A percentile compares a stretch with the other conserved stretches of the same genome.
Evolutionary conservation across 1,139 yeast genomes (phyloP).

Genomic region (Yamadazyma conglobata): DNA sequence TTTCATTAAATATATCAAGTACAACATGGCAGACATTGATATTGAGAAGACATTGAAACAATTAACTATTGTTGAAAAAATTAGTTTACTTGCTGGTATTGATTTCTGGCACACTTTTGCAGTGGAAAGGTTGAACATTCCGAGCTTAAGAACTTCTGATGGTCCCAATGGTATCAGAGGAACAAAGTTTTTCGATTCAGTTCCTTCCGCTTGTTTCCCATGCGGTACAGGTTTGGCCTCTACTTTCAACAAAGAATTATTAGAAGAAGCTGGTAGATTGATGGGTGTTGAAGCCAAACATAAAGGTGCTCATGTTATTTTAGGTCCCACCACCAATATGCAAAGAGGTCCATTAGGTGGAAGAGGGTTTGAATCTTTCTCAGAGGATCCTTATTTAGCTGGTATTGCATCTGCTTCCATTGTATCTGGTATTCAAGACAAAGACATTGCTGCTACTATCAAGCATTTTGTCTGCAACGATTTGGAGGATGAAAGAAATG

Average conservation of each 20-base stretch:
- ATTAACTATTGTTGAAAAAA: slow-evolving; percentile 47
- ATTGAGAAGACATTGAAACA: slow-evolving; percentile 40
- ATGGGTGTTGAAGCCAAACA: slow-evolving; percentile 32
- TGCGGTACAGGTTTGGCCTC: slow-evolving; percentile 47
- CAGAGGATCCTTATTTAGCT: slow-evolving; percentile 33
- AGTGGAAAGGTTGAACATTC: slow-evolving; percentile 41
- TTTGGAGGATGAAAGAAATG: slow-evolving; percentile 52
- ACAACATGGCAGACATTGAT: slow-evolving; percentile 19
- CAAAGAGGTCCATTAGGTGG: slow-evolving; percentile 36
- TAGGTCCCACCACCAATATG: slow-evolving; percentile 35
- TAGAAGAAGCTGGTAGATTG: slow-evolving; percentile 27
- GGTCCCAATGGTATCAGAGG: slow-evolving; percentile 38
- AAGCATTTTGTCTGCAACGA: slow-evolving; percentile 63
- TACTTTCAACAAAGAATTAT: slow-evolving; percentile 27
- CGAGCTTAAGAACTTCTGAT: slow-evolving; percentile 26
- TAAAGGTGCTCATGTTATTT: slow-evolving; percentile 30
- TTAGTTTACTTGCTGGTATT: slow-evolving; percentile 43
- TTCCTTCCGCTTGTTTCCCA: slow-evolving; percentile 34
- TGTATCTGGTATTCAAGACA: slow-evolving; percentile 29
- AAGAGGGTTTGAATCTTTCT: slow-evolving; percentile 32
- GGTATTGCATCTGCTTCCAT: slow-evolving; percentile 28
- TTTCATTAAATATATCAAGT: not conserved
- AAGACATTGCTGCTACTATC: slow-evolving; percentile 50
- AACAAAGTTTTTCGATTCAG: slow-evolving; percentile 28
- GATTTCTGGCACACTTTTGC: slow-evolving; percentile 57